Base-by-base conservation (phyloP, 805 yeast genomes). In the Ogataea methanolica region DNA sequence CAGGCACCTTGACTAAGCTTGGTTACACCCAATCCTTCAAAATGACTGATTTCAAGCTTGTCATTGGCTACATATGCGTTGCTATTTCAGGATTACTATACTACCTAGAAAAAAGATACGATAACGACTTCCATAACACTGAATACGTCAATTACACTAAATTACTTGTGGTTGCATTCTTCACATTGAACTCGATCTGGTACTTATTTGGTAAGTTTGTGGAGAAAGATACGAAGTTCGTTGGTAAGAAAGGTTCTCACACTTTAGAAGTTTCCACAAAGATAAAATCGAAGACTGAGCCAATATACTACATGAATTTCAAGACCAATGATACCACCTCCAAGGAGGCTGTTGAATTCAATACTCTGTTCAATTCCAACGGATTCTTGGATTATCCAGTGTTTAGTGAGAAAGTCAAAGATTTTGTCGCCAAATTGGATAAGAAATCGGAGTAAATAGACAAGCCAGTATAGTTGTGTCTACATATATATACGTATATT, bases 11-110 rank as follows among this genome's bases (percentile, higher is more conserved):
- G 45, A 67, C 67, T 33, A 65, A 65, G 36, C 58, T 78, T 12
- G 81, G 79, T 4, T 80, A 68, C 53, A 61, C 62, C 12, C 79
- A 80, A 56, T 70, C 76, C 26, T 79, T 78, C 53, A 53, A 51
- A 14, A 51, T 76, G 16, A 56, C 60, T 33, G 84, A 80, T 55
- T 57, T 68, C 38, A 77, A 76, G 57, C 60, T 80, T 26, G 78
- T 69, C 2, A 61, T 80, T 34, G 83, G 83, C 0, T 70, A 73
- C 48, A 35, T 65, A 33, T 72, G 79, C 5, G 79, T 77, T 14
- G 64, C 64, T 5, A 57, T 72, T 29, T 75, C 82, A 8, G 83
- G 71, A 2, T 59, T 62, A 19, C 63, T 78, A 50, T 80, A 70
- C 57, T 68, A 68, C 48, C 48, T 73, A 26, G 85, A 80, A 48